Evolutionary conservation across 2,329 filamentous ascomycete species (phyloP), one percentile per base, ranked within the genome.

Genomic region (Phialophora expanda): DNA sequence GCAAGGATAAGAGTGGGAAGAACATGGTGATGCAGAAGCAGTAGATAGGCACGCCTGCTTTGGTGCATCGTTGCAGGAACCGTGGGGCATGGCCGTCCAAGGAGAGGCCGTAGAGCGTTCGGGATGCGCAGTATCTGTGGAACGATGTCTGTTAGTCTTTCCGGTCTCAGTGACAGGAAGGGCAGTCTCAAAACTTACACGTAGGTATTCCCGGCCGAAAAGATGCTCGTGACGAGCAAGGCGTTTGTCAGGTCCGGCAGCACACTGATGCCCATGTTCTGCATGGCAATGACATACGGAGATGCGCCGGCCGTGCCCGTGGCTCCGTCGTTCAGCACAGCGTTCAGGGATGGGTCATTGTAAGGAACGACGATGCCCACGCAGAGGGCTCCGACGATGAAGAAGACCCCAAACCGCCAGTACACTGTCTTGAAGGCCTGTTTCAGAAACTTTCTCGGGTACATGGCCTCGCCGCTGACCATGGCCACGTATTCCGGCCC

Each of bases 401-500:
- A 93, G 76, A 93, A 93, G 14, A 86, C 78, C 0, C 88, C 87
- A 46, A 93, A 81, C 17, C 91, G 89, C 75, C 89, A 90, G 75
- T 92, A 92, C 0, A 92, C 89, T 59, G 88, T 86, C 65, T 90
- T 32, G 85, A 86, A 0, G 89, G 90, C 58, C 20, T 28, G 14
- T 34, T 61, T 61, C 77, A 94, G 87, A 34, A 88, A 85, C 8
- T 79, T 78, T 2, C 89, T 85, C 0, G 89, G 89, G 68, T 89
- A 88, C 71, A 89, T 85, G 1, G 89, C 85, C 75, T 92, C 89
- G 24, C 86, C 89, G 1, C 88, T 87, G 1, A 83, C 79, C 78
- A 83, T 81, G 2, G 78, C 75, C 70, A 90, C 86, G 75, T 89
- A 88, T 71, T 90, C 87, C 0, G 87, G 87, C 0, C 88, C 87